Conservation (phyloP, 495 filamentous ascomycete genomes). For the Aspergillus incahuasiensis region DNA sequence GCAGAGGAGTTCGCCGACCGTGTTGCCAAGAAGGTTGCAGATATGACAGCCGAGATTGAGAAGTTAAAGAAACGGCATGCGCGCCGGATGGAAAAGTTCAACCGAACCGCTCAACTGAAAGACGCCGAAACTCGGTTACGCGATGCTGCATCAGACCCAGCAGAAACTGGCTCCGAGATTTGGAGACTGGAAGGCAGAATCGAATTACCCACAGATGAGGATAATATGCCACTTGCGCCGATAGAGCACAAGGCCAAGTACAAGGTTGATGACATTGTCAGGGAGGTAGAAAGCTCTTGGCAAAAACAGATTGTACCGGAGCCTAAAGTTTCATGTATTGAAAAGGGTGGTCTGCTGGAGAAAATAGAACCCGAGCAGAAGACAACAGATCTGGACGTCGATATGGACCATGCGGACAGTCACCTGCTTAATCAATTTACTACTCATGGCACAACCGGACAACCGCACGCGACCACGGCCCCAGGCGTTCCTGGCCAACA, state of each 20-base stretch:
- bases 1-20: slow-evolving; percentile 74
- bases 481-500: slow-evolving; percentile 18
- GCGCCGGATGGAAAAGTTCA: slow-evolving; percentile 67
- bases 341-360: slow-evolving; percentile 69
- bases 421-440: slow-evolving; percentile 60
- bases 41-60: slow-evolving; percentile 73
- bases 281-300: slow-evolving; percentile 52
- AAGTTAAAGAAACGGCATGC: slow-evolving; percentile 74
- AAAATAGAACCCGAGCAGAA: slow-evolving; percentile 46
- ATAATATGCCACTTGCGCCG: slow-evolving; percentile 36
- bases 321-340: slow-evolving; percentile 59
- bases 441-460: slow-evolving; percentile 14
- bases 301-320: slow-evolving; percentile 54
- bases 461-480: slow-evolving; percentile 1
- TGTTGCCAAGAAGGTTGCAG: slow-evolving; percentile 57
- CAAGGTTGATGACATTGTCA: slow-evolving; percentile 57
- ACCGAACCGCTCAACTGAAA: slow-evolving; percentile 58
- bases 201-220: slow-evolving; percentile 46
- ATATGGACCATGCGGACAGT: slow-evolving; percentile 58
- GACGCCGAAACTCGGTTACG: slow-evolving; percentile 57
- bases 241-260: slow-evolving; percentile 45
- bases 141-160: slow-evolving; percentile 46
- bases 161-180: slow-evolving; percentile 50
- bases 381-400: slow-evolving; percentile 56
- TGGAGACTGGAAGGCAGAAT: slow-evolving; percentile 61